Percentiles rank a stretch among this genome's conserved stretches.
Conservation (phyloP, 495 filamentous ascomycete genomes). For the Lasiosphaeria hispida region DNA sequence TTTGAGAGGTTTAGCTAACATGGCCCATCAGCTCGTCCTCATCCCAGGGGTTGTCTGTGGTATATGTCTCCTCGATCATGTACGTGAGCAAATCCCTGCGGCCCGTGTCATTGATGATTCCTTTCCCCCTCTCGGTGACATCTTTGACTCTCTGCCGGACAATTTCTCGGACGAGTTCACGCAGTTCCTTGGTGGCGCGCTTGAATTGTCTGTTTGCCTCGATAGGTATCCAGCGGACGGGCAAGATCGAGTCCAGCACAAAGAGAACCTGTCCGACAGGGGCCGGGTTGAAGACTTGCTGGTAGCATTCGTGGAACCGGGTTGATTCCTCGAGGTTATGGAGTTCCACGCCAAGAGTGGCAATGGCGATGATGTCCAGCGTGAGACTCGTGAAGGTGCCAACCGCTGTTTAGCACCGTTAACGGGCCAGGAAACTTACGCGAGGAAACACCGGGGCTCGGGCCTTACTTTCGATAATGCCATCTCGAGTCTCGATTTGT, state of each 20-base stretch:
- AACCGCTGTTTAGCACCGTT: slow-evolving; percentile 7
- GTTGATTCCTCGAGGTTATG: slow-evolving; percentile 38
- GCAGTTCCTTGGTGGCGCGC: slow-evolving; percentile 26
- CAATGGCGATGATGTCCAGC: slow-evolving; percentile 68
- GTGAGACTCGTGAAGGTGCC: slow-evolving; percentile 33
- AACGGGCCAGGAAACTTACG: too few species aligned
- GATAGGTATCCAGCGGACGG: slow-evolving; percentile 26
- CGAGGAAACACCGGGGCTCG: too few species aligned
- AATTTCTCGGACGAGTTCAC: slow-evolving; percentile 41
- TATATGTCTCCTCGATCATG: slow-evolving; percentile 18
- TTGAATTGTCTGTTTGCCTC: slow-evolving; percentile 22
- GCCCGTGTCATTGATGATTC: not conserved
- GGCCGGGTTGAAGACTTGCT: slow-evolving; percentile 22
- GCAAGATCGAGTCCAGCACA: slow-evolving; percentile 19
- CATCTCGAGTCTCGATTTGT: not conserved
- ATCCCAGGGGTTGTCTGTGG: slow-evolving; percentile 2
- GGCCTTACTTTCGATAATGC: too few species aligned
- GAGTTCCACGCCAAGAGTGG: slow-evolving; percentile 66
- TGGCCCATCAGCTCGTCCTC: slow-evolving; percentile 23
- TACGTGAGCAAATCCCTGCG: slow-evolving; percentile 20
- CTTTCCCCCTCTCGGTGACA: not conserved
- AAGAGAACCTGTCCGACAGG: slow-evolving; percentile 24
- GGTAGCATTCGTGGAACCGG: slow-evolving; percentile 15
- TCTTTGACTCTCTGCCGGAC: slow-evolving; percentile 40
- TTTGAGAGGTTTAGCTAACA: not conserved